Conservation (phyloP, 495 filamentous ascomycete genomes). For the Lineolata rhizophorae region DNA sequence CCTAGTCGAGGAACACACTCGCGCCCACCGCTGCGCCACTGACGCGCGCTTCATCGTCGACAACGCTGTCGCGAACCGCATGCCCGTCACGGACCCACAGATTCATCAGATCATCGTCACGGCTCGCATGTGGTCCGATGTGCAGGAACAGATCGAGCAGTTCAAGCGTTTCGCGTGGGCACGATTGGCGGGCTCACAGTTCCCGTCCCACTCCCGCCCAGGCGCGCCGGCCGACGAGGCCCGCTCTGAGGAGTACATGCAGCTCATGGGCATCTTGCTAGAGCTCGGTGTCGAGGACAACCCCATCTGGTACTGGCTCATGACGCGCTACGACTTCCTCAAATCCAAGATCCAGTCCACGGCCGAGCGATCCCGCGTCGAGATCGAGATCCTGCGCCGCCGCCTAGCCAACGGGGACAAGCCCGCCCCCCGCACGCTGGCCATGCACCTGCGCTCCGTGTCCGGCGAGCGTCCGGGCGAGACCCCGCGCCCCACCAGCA, state of each 20-base stretch:
- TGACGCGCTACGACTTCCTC: constrained; percentile 69
- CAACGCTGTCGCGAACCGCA: constrained; percentile 23
- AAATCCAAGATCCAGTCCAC: constrained; percentile 60
- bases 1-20: constrained; percentile 65
- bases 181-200: constrained; percentile 28
- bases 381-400: constrained; percentile 76
- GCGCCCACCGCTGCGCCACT: constrained; percentile 51
- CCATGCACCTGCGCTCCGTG: constrained; percentile 49
- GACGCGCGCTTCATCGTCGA: constrained; percentile 43
- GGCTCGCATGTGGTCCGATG: constrained; percentile 86
- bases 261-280: constrained; percentile 64
- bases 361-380: constrained; percentile 63
- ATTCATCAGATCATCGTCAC: constrained; percentile 69
- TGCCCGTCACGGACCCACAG: constrained; percentile 44
- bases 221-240: constrained; percentile 19
- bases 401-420: constrained; percentile 51
- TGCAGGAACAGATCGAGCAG: constrained; percentile 55
- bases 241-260: constrained; percentile 67
- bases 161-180: constrained; percentile 85
- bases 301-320: constrained; percentile 85
- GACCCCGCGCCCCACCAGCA: constrained; percentile 29
- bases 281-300: constrained; percentile 89
- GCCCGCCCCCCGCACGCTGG: constrained; percentile 42
- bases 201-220: constrained; percentile 17
- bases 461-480: too few species aligned